phyloP scores from a whole-genome alignment of 345 rosid species.

The Bretschneidera sinensis region DNA sequence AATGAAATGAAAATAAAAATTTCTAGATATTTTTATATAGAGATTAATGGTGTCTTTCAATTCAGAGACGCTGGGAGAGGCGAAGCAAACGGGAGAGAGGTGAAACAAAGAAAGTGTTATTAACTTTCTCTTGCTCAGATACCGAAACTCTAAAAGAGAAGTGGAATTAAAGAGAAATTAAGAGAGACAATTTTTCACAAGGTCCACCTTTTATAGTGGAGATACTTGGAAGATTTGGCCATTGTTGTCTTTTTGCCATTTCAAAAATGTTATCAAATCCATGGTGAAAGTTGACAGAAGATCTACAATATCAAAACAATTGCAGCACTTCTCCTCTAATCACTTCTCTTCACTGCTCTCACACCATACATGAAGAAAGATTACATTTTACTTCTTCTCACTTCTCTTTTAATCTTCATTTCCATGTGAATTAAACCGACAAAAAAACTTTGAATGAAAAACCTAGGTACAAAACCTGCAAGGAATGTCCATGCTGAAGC shows the following conservation, averaged over 20 bases:
- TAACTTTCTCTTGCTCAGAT: not conserved
- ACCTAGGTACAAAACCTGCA: constrained; percentile 50
- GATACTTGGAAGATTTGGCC: not conserved
- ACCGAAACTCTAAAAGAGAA: not conserved
- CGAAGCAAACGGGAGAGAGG: not conserved
- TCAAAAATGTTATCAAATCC: too few relatives aligned
- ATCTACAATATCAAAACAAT: too few relatives aligned
- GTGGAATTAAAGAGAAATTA: not conserved
- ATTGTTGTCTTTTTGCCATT: not conserved
- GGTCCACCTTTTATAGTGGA: not conserved
- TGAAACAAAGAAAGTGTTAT: not conserved
- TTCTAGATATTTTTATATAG: too few relatives aligned
- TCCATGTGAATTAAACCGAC: not conserved
- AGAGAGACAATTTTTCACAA: not conserved
- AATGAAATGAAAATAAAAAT: not conserved
- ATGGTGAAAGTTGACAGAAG: too few relatives aligned
- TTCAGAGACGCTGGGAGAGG: not conserved
- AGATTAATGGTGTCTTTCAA: not conserved
- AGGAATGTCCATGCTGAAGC: constrained; percentile 65
- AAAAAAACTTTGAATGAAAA: not conserved
- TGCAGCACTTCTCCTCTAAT: not conserved
- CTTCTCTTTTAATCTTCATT: not conserved
- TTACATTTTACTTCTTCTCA: not conserved
- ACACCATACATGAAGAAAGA: not conserved
- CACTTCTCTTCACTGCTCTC: not conserved